These are phyloP conservation scores for Nymphaea thermarum DNA, from an alignment of 164 flowering plant genomes.

Conservation along the genomic window DNA sequence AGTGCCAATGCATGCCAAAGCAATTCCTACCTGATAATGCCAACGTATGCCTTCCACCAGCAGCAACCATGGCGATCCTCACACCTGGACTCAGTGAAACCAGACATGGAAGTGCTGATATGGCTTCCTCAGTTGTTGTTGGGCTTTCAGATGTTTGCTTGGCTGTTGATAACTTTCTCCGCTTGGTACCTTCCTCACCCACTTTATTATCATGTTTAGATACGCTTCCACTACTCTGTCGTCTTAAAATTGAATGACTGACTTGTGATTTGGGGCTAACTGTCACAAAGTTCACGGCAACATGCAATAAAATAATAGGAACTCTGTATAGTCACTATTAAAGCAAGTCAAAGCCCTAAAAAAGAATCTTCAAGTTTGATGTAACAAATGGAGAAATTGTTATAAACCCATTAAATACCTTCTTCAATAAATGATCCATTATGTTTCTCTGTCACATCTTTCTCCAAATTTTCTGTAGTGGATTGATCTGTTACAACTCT, in stretches of 20 bases:
- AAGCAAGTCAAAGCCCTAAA: background rate
- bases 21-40: conserved; percentile 69
- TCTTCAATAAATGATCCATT: background rate
- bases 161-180: conserved; percentile 63
- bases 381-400: background rate
- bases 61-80: conserved; percentile 71
- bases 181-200: conserved; percentile 54
- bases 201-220: conserved; percentile 37
- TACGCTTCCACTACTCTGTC: conserved; percentile 25
- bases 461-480: conserved; percentile 24
- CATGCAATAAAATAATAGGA: background rate
- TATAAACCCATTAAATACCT: background rate
- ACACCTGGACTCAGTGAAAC: conserved; percentile 78
- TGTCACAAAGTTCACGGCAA: conserved; percentile 12
- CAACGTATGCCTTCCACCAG: conserved; percentile 94
- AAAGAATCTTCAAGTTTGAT: background rate
- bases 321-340: background rate
- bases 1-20: conserved; percentile 35
- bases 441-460: conserved; percentile 17
- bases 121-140: conserved; percentile 54
- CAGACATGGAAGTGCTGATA: conserved; percentile 81
- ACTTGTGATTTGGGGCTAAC: conserved; percentile 61
- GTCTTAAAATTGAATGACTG: conserved; percentile 18
- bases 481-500: conserved; percentile 58
- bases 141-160: conserved; percentile 69